Percentiles rank a stretch among this genome's conserved stretches.
Evolutionary conservation across 2,329 filamentous ascomycete genomes (phyloP).

Genomic region (Colletotrichum sp.): DNA sequence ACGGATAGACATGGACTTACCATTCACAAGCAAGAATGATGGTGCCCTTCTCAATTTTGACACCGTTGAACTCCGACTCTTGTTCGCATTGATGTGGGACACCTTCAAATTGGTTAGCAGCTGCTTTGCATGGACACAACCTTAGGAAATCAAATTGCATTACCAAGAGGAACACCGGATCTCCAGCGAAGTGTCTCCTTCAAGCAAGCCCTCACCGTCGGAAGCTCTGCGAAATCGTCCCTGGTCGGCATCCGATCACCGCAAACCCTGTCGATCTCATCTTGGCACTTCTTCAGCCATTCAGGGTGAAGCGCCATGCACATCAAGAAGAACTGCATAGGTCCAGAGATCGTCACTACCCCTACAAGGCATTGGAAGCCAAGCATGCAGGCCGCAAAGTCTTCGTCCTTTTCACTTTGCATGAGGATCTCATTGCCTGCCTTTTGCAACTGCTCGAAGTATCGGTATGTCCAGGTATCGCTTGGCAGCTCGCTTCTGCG

Average conservation of each 20-base stretch:
- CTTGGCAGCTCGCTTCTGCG: slow-evolving; percentile 42
- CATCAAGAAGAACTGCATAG: slow-evolving; percentile 57
- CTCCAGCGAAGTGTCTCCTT: slow-evolving; percentile 66
- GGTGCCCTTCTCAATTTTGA: slow-evolving; percentile 52
- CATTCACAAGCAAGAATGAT: slow-evolving; percentile 57
- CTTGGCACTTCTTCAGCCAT: slow-evolving; percentile 58
- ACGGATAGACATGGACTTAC: slow-evolving; percentile 30
- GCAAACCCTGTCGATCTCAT: slow-evolving; percentile 62
- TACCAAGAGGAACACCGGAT: slow-evolving; percentile 58
- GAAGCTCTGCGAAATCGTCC: slow-evolving; percentile 53
- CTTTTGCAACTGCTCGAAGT: slow-evolving; percentile 47
- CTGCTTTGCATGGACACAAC: too few relatives aligned
- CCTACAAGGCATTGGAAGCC: slow-evolving; percentile 57
- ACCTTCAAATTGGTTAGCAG: slow-evolving; percentile 29
- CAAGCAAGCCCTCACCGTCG: slow-evolving; percentile 58
- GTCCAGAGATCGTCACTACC: slow-evolving; percentile 54
- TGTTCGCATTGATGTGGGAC: slow-evolving; percentile 55
- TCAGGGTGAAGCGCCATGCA: slow-evolving; percentile 57
- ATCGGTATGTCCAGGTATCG: slow-evolving; percentile 55
- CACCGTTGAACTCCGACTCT: slow-evolving; percentile 51
- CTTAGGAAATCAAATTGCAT: not conserved
- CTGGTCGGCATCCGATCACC: slow-evolving; percentile 58
- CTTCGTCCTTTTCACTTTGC: slow-evolving; percentile 47
- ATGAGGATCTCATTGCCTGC: slow-evolving; percentile 44
- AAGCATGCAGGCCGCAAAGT: slow-evolving; percentile 55